Percentiles rank a stretch among this genome's conserved stretches.
These are phyloP conservation scores for Angomonas deanei DNA, from an alignment of 208 protist genomes.

Conservation along the genomic window DNA sequence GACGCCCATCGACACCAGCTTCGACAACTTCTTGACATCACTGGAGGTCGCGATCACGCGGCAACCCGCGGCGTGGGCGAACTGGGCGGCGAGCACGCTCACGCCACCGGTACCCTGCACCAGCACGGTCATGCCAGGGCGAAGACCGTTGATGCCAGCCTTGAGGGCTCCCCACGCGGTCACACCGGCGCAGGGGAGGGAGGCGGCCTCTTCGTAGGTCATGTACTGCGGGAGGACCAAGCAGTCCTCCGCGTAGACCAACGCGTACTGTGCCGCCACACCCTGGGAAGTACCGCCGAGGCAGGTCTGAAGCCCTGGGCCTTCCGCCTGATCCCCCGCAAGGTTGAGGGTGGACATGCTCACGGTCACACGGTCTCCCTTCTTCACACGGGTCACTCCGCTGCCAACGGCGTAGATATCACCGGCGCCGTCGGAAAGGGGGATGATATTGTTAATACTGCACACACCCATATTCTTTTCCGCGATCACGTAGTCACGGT, in stretches of 20 bases:
- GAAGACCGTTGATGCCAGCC: constrained; percentile 15
- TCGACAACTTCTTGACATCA: constrained; percentile 16
- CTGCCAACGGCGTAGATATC: constrained; percentile 15
- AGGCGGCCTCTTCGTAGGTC: constrained; percentile 22
- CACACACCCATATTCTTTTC: constrained; percentile 6
- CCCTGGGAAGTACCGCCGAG: constrained; percentile 18
- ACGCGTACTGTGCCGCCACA: constrained; percentile 21
- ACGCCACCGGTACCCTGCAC: constrained; percentile 33
- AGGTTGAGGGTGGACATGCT: constrained; percentile 10
- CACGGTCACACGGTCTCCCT: constrained; percentile 23
- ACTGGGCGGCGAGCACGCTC: constrained; percentile 24
- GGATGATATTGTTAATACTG: constrained; percentile 15
- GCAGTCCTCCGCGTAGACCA: constrained; percentile 11
- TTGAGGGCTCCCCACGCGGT: constrained; percentile 27
- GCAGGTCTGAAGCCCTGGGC: constrained; percentile 15
- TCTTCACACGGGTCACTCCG: constrained; percentile 8
- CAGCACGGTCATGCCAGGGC: constrained; percentile 21
- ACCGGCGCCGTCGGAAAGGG: constrained; percentile 19
- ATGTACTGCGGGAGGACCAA: constrained; percentile 16
- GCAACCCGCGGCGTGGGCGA: constrained; percentile 20
- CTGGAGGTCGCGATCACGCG: constrained; percentile 23
- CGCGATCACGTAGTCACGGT: constrained; percentile 20
- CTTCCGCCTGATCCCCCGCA: constrained; percentile 17
- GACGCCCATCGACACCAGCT: constrained; percentile 16
- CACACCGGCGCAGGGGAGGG: constrained; percentile 21